Evolutionary conservation across 2,329 filamentous ascomycete genomes (phyloP).

Genomic region (Fonsecaea monophora): DNA sequence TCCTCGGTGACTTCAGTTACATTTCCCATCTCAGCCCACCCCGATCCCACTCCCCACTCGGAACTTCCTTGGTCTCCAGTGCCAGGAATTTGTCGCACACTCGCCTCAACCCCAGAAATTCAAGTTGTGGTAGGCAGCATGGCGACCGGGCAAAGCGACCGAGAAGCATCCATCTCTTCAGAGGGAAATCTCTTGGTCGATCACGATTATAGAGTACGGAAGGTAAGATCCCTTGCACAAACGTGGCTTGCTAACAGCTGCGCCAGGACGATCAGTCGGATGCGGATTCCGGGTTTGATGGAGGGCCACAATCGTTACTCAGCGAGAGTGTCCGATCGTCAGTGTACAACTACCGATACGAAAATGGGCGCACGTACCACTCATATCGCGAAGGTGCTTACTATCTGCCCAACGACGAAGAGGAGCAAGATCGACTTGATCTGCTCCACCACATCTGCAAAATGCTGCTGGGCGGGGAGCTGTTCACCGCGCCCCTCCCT

Average conservation of each 20-base stretch:
- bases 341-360: conserved; percentile 14
- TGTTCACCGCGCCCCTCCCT: conserved; percentile 8
- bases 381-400: conserved; percentile 10
- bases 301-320: background rate
- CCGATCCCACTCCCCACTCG: background rate
- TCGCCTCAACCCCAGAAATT: background rate
- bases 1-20: background rate
- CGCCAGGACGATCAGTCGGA: conserved; percentile 1
- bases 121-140: background rate
- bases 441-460: conserved; percentile 13
- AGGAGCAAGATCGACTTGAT: conserved; percentile 12
- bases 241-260: background rate
- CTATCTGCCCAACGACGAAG: conserved; percentile 9
- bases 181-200: background rate
- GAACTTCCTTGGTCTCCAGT: background rate
- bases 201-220: background rate
- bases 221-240: background rate
- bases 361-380: conserved; percentile 11
- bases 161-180: background rate
- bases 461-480: conserved; percentile 4
- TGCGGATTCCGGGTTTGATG: conserved; percentile 4
- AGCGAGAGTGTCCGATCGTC: conserved; percentile 8
- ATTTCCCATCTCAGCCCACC: background rate
- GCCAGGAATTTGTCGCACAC: background rate
- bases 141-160: background rate